Base-by-base conservation (phyloP, 371 early-diverging fungal genomes). In the Mucor ambiguus region DNA sequence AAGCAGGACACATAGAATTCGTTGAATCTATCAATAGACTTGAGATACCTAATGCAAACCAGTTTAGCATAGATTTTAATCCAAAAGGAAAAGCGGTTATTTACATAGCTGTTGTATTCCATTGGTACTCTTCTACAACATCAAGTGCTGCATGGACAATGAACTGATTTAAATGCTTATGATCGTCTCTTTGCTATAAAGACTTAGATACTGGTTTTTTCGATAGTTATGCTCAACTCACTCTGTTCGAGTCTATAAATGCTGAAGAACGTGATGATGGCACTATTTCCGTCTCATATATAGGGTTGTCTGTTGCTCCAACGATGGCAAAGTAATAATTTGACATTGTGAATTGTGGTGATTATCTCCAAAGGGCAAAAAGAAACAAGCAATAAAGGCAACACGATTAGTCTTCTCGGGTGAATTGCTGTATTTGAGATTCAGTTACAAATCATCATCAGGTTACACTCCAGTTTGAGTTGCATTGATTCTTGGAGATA, bases 71-170 rank as follows among this genome's bases (percentile, higher is more conserved):
- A 20, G 8, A 22, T 46, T 46, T 3, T 22, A n/a, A 24, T 22
- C 22, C 10, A 8, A 33, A 33, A 35, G 11, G 35, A 28, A 55
- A 5, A 2, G 16, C 20, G 3, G 56, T 26, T n/a, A 1, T 59
- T 10, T 86, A 94, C 94, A 92, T 91, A 43, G 90, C 85, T 60
- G 84, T 92, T 26, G 93, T 92, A 54, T 79, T 86, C 95, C 94
- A 95, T 72, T 92, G 91, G 28, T 92, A 84, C 71, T 97, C 98
- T 67, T 97, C 98, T 12, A 98, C 93, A 37, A 96, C 86, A 79
- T 98, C 98, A 44, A 98, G 86, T 18, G 97, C 95, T 2, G 97
- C 90, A 75, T 98, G 97, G 18, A 93, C 90, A 52, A 98, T 93
- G 71, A 98, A 98, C 70, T 98, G 98, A 69, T 94, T 95, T 64